phyloP scores from a whole-genome alignment of 352 stramenopile genomes.

The Pythium aristosporum region DNA sequence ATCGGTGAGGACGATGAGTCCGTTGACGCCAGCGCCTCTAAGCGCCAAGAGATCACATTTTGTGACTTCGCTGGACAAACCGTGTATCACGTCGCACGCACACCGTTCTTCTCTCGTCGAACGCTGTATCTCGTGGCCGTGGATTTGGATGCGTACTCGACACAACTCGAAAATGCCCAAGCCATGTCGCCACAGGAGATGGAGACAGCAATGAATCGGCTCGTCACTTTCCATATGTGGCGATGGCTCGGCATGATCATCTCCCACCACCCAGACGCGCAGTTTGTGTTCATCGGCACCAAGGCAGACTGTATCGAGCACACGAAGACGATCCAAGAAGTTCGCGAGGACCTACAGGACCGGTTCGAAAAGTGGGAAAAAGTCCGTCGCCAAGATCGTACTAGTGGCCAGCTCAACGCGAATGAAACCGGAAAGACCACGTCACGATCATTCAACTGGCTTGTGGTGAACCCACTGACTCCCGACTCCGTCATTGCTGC shows the following conservation, averaged over 20 bases:
- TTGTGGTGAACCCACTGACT: background rate
- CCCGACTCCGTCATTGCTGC: background rate
- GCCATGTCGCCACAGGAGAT: background rate
- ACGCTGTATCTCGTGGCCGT: background rate
- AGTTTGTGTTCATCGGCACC: background rate
- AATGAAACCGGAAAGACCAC: background rate
- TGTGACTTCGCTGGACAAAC: background rate
- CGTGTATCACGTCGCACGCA: background rate
- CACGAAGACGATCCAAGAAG: background rate
- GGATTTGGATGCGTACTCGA: background rate
- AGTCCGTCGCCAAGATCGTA: too few species aligned
- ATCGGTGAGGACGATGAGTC: background rate
- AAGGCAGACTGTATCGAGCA: background rate
- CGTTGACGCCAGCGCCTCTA: background rate
- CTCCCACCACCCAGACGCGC: background rate
- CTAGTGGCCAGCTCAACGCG: too few species aligned
- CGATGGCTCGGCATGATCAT: background rate
- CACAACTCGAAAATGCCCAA: background rate
- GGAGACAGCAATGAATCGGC: background rate
- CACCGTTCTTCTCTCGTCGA: background rate
- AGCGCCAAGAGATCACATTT: background rate
- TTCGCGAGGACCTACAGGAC: background rate
- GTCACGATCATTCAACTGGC: background rate
- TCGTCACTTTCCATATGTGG: background rate
- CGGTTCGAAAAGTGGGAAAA: background rate